Evolutionary conservation across 257 asterid species (phyloP).

Genomic region (Galeopsis tetrahit): DNA sequence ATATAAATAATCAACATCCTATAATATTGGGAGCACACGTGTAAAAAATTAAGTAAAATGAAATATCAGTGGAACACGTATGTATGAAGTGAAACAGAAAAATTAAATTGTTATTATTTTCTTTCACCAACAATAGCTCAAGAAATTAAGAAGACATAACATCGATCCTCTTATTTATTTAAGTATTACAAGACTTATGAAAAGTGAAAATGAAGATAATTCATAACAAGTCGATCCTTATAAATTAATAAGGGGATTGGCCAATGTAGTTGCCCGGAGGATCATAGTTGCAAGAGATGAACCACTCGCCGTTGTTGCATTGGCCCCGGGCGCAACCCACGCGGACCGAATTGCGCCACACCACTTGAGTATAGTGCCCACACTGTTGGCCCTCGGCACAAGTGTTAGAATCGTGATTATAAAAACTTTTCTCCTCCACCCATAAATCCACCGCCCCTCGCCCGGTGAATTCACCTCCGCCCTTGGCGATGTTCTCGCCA

Average conservation of each 20-base stretch:
- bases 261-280: conserved; percentile 48
- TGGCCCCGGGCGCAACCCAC: conserved; percentile 47
- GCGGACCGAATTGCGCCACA: conserved; percentile 45
- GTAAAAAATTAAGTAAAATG: too few relatives aligned
- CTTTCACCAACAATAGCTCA: too few relatives aligned
- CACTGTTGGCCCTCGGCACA: conserved; percentile 40
- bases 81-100: too few relatives aligned
- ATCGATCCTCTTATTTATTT: too few relatives aligned
- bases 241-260: conserved; percentile 43
- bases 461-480: conserved; percentile 37
- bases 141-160: too few relatives aligned
- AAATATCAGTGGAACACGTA: too few relatives aligned
- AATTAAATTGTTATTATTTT: too few relatives aligned
- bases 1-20: too few relatives aligned
- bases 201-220: too few relatives aligned
- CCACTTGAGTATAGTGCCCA: conserved; percentile 53
- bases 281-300: conserved; percentile 50
- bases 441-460: conserved; percentile 40
- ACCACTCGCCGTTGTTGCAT: conserved; percentile 43
- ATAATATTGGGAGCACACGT: too few relatives aligned
- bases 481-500: conserved; percentile 53
- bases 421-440: conserved; percentile 41
- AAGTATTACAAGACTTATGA: too few relatives aligned
- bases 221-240: too few relatives aligned
- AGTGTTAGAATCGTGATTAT: conserved; percentile 34